Conservation (phyloP, 352 stramenopile species). For the Lagenidium giganteum region DNA sequence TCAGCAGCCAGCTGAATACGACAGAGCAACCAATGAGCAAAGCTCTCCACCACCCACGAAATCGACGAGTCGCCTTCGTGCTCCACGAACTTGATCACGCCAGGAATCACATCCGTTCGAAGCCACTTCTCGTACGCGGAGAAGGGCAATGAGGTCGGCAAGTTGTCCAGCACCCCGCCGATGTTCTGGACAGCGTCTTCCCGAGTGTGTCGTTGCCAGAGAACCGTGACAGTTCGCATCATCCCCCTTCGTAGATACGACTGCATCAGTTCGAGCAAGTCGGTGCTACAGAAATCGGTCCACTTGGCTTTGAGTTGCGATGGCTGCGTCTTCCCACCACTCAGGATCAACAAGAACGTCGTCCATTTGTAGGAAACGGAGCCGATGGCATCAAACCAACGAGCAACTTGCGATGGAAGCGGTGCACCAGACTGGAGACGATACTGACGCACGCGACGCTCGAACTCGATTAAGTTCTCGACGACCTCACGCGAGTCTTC, state of each 20-base stretch:
- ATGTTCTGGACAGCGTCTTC: constrained; percentile 28
- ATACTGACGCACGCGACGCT: constrained; percentile 8
- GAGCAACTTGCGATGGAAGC: not conserved
- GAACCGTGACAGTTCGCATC: constrained; percentile 41
- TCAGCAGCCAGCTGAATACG: constrained; percentile 6
- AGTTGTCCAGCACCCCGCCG: constrained; percentile 22
- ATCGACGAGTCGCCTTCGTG: constrained; percentile 2
- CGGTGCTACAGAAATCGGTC: constrained; percentile 24
- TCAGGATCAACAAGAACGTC: constrained; percentile 47
- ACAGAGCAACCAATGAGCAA: constrained; percentile 11
- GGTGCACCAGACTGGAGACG: not conserved
- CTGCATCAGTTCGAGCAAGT: constrained; percentile 32
- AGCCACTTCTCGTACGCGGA: constrained; percentile 47
- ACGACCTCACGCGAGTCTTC: constrained; percentile 16
- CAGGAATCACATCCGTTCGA: constrained; percentile 41
- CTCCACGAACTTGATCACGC: constrained; percentile 24
- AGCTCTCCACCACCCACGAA: not conserved
- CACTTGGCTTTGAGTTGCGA: constrained; percentile 21
- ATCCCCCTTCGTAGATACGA: constrained; percentile 38
- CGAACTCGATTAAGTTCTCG: constrained; percentile 12
- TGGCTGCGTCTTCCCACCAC: not conserved
- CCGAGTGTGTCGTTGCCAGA: constrained; percentile 52
- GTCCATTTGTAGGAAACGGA: constrained; percentile 53
- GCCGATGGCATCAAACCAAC: constrained; percentile 16
- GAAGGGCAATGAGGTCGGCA: constrained; percentile 39